Conservation (phyloP, 148 eudicot genomes). For the Dianthus caryophyllus region DNA sequence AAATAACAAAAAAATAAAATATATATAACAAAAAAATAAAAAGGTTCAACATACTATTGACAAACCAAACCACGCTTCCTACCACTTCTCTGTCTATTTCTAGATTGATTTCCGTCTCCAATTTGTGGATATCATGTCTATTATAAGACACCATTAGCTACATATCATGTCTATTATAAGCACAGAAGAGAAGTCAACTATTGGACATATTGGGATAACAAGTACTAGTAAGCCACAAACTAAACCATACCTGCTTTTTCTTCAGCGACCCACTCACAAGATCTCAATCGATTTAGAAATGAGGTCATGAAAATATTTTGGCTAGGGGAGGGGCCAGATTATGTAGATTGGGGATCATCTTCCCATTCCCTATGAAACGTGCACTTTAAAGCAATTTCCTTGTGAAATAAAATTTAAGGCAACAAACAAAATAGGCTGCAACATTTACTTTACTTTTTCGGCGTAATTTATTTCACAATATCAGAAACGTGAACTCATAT, state of each 20-base stretch:
- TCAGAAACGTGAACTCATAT: no score
- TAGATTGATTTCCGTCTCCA: no score
- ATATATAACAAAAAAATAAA: no score
- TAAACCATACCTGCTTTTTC: conserved; percentile 5
- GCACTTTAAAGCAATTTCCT: background rate
- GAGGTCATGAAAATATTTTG: background rate
- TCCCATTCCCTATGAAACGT: conserved; percentile 10
- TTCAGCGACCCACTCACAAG: conserved; percentile 5
- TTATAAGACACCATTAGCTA: background rate
- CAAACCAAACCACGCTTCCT: background rate
- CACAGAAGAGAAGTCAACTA: background rate
- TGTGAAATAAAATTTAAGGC: background rate
- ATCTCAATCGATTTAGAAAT: conserved; percentile 4
- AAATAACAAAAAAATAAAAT: no score
- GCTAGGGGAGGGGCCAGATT: conserved; percentile 9
- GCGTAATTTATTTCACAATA: no score
- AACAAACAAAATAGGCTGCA: background rate
- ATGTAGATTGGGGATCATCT: conserved; percentile 20
- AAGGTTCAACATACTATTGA: background rate
- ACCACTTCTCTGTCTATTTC: background rate
- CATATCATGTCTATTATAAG: background rate
- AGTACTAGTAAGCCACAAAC: conserved; percentile 4
- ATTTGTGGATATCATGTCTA: background rate
- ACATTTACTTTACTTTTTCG: no score
- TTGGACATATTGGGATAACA: background rate